Conservation (phyloP, 1,139 yeast genomes). For the Taphrina wiesneri region DNA sequence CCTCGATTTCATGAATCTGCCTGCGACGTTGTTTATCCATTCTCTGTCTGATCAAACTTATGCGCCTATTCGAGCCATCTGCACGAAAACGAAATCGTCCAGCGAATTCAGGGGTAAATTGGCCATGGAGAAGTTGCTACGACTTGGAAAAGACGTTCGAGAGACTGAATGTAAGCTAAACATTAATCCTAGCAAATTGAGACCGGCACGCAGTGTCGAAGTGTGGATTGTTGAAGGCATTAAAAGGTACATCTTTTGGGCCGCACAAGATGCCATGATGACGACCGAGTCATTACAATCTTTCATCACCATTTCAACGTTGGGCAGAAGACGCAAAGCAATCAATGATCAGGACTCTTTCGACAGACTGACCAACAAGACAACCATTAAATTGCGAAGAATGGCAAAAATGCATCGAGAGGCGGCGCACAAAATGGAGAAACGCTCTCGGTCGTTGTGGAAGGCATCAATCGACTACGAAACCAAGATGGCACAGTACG, state of each 20-base stretch:
- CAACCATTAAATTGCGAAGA: neutral
- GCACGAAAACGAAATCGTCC: neutral
- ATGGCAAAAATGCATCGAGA: constrained; percentile 1
- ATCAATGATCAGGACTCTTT: neutral
- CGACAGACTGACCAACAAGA: neutral
- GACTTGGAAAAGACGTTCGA: constrained; percentile 28
- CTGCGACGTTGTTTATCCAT: constrained; percentile 14
- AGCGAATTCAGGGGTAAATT: constrained; percentile 31
- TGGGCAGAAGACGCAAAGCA: neutral
- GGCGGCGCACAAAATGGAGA: neutral
- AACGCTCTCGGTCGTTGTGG: neutral
- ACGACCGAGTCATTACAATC: neutral
- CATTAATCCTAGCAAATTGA: neutral
- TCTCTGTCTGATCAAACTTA: neutral
- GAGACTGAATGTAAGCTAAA: neutral
- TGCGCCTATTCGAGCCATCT: neutral
- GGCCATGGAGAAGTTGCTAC: constrained; percentile 27
- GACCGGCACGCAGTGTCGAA: neutral
- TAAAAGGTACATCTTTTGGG: constrained; percentile 5
- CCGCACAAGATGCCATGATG: constrained; percentile 1
- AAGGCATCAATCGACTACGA: neutral
- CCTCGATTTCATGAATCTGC: constrained; percentile 30
- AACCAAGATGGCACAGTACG: neutral
- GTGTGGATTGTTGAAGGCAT: neutral
- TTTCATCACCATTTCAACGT: neutral